Conservation (phyloP, 805 yeast species). For the Hanseniaspora jakobsenii region DNA sequence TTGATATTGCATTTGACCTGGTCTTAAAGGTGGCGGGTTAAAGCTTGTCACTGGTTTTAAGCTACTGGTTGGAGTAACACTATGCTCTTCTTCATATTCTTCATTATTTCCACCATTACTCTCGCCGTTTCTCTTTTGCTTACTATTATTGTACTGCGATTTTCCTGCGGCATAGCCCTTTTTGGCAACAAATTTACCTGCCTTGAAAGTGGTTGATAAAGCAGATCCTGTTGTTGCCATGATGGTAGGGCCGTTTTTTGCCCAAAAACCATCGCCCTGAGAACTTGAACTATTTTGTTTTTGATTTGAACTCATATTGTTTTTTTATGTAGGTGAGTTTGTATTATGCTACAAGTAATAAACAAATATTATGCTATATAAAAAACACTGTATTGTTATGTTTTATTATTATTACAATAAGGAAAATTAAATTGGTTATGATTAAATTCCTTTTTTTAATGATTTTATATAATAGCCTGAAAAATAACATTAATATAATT, state of each 20-base stretch:
- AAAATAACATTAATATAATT: too few species aligned
- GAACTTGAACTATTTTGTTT: too few species aligned
- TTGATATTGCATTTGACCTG: slow-evolving; percentile 16
- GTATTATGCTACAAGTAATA: too few species aligned
- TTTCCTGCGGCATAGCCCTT: slow-evolving; percentile 33
- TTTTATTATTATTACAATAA: too few species aligned
- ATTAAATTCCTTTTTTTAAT: too few species aligned
- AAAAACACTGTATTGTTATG: too few species aligned
- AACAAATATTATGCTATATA: too few species aligned
- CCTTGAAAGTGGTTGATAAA: slow-evolving; percentile 30
- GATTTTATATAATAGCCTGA: too few species aligned
- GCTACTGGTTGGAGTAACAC: slow-evolving; percentile 9
- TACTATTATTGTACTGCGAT: slow-evolving; percentile 24
- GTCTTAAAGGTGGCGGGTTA: slow-evolving; percentile 14
- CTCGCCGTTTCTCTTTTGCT: slow-evolving; percentile 15
- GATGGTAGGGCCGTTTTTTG: slow-evolving; percentile 32
- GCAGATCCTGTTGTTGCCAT: slow-evolving; percentile 29
- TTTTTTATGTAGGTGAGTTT: too few species aligned
- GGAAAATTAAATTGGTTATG: too few species aligned
- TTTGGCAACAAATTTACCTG: slow-evolving; percentile 33
- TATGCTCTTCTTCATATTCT: neutral
- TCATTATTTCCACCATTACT: slow-evolving; percentile 15
- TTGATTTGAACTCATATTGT: too few species aligned
- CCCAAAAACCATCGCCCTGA: slow-evolving; percentile 29
- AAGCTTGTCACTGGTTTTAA: slow-evolving; percentile 10